Evolutionary conservation across 495 filamentous ascomycete species (phyloP).

Genomic region (Penicillium maclennaniae): DNA sequence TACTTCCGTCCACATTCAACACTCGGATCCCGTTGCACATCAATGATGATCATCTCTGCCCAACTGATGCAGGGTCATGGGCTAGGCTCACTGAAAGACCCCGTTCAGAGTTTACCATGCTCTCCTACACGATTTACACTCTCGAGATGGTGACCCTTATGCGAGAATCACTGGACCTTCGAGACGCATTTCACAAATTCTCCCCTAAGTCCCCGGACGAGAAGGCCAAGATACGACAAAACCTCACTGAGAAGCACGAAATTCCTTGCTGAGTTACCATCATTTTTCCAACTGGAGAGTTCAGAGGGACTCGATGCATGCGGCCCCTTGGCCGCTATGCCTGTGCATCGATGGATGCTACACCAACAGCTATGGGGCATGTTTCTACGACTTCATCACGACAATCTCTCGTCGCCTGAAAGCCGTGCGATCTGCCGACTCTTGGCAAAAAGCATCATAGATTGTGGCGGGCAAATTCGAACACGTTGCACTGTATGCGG

Average conservation of each 20-base stretch:
- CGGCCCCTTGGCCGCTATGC: conserved; percentile 24
- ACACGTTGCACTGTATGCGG: conserved; percentile 25
- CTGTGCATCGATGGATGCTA: conserved; percentile 29
- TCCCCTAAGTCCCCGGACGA: neutral
- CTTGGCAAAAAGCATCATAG: conserved; percentile 30
- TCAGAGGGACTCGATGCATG: conserved; percentile 16
- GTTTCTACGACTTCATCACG: conserved; percentile 26
- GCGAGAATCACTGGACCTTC: conserved; percentile 23
- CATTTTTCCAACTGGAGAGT: conserved; percentile 25
- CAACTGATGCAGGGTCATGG: neutral
- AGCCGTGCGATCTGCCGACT: conserved; percentile 19
- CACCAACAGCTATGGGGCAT: conserved; percentile 34
- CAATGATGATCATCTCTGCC: conserved; percentile 25
- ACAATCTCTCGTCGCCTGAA: conserved; percentile 11
- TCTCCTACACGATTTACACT: conserved; percentile 26
- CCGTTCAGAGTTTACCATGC: conserved; percentile 28
- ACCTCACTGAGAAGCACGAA: conserved; percentile 19
- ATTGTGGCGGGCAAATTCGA: conserved; percentile 19
- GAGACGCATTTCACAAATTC: neutral
- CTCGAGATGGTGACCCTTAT: conserved; percentile 19
- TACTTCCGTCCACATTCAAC: conserved; percentile 24
- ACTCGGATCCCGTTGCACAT: conserved; percentile 25
- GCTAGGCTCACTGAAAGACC: conserved; percentile 19
- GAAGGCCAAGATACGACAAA: neutral
- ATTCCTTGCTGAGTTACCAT: conserved; percentile 19